Conservation (phyloP, 2,329 filamentous ascomycete genomes). For the Helminthosporium solani region DNA sequence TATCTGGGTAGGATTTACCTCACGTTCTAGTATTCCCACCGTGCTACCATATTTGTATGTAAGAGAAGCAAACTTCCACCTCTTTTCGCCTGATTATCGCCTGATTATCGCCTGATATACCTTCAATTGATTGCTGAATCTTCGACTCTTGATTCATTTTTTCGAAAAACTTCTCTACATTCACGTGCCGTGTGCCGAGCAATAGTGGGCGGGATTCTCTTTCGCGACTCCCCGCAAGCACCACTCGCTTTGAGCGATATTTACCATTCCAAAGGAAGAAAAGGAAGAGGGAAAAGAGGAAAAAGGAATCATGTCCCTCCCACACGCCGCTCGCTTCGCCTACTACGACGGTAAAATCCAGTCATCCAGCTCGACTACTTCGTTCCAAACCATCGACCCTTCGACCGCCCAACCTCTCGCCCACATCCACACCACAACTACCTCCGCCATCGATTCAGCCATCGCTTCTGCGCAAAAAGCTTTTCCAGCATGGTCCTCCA, state of each 20-base stretch:
- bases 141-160: no score
- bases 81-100: background rate
- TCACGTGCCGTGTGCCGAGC: background rate
- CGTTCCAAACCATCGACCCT: slow-evolving; percentile 74
- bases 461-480: slow-evolving; percentile 69
- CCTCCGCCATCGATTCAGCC: slow-evolving; percentile 68
- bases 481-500: slow-evolving; percentile 75
- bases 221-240: background rate
- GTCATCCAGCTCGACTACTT: slow-evolving; percentile 58
- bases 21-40: no score
- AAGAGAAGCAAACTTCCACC: no score
- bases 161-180: no score
- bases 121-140: background rate
- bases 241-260: background rate
- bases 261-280: background rate
- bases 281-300: no score
- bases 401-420: slow-evolving; percentile 68
- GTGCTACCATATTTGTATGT: no score
- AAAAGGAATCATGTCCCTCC: slow-evolving; percentile 28
- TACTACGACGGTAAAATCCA: slow-evolving; percentile 75
- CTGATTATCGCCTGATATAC: background rate
- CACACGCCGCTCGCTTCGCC: slow-evolving; percentile 61
- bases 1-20: no score
- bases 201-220: background rate
- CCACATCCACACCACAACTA: slow-evolving; percentile 69